These are phyloP conservation scores for Clathrospora elynae DNA, from an alignment of 2,329 filamentous ascomycete species.

Conservation along the genomic window DNA sequence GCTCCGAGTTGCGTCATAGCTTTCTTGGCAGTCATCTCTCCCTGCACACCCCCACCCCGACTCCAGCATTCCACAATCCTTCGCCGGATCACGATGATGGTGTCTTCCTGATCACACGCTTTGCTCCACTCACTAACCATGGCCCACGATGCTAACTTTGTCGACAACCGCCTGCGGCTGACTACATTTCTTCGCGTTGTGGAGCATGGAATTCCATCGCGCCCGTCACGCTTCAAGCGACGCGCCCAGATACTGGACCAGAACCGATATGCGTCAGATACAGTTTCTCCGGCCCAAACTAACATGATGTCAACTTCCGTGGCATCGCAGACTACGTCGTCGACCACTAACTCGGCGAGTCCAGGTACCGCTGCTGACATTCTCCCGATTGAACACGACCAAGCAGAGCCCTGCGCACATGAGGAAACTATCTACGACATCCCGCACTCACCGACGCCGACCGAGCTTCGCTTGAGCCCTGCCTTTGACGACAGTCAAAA, in stretches of 20 bases:
- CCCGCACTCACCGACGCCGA: neutral
- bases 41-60: neutral
- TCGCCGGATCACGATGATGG: neutral
- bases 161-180: conserved; percentile 31
- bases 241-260: conserved; percentile 4
- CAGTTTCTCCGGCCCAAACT: neutral
- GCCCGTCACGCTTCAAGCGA: conserved; percentile 29
- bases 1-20: conserved; percentile 26
- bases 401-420: neutral
- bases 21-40: conserved; percentile 23
- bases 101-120: neutral
- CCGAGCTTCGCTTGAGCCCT: neutral
- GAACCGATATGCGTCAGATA: no score
- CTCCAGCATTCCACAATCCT: neutral
- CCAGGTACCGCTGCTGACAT: no score
- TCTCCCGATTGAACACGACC: neutral
- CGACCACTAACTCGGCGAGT: no score
- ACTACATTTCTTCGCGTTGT: conserved; percentile 32
- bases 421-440: neutral
- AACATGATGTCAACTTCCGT: no score
- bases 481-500: neutral
- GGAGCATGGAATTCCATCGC: conserved; percentile 28
- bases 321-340: no score
- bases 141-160: conserved; percentile 31
- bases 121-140: conserved; percentile 14